phyloP scores from a whole-genome alignment of 1,284 basidiomycete species.

The Volvariella surrecta region DNA sequence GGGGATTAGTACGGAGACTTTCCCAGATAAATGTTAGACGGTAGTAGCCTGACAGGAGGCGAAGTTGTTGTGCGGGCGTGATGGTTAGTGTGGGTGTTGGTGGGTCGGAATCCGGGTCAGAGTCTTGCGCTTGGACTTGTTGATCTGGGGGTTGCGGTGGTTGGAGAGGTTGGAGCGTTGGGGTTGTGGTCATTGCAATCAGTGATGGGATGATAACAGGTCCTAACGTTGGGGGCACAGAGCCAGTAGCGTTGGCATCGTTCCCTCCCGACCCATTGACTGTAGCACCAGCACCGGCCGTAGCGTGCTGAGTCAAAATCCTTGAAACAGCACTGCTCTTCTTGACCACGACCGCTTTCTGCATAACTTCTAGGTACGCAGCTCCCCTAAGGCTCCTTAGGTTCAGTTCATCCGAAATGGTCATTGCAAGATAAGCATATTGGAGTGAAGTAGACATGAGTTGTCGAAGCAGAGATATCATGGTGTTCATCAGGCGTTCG shows the following conservation, averaged over 20 bases:
- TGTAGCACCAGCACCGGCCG: conserved; percentile 7
- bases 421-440: conserved; percentile 62
- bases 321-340: conserved; percentile 14
- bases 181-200: background rate
- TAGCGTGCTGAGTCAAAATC: conserved; percentile 16
- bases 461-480: conserved; percentile 47
- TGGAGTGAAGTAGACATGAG: conserved; percentile 49
- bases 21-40: conserved; percentile 59
- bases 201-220: too few species aligned
- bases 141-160: background rate
- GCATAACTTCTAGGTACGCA: conserved; percentile 64
- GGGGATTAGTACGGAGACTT: conserved; percentile 40
- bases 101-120: conserved; percentile 14
- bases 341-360: conserved; percentile 41
- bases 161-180: too few species aligned
- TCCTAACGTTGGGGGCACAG: background rate
- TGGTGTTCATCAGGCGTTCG: conserved; percentile 42
- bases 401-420: conserved; percentile 56
- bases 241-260: background rate
- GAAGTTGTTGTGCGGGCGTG: conserved; percentile 46
- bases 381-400: conserved; percentile 45
- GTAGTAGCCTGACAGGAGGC: conserved; percentile 57
- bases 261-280: background rate
- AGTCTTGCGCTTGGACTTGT: background rate
- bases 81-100: conserved; percentile 26